Evolutionary conservation across 345 rosid genomes (phyloP), one percentile per base, ranked within the genome.

Genomic region (Turritis glabra): DNA sequence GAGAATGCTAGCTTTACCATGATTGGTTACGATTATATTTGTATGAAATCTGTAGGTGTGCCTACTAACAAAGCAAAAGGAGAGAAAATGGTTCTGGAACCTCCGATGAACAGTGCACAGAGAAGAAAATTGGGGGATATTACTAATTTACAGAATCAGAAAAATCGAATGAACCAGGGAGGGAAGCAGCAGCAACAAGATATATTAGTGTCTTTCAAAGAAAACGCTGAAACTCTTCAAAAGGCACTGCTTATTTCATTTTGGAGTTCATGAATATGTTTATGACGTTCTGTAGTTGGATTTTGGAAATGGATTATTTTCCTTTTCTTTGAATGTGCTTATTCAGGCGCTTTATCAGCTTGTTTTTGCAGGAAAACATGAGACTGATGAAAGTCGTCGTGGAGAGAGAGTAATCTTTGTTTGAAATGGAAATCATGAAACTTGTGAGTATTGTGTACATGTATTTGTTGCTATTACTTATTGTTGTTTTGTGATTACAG

Each of bases 121-220:
- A 84, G 90, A 83, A 85, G 77, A 72, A 70, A 23, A 58, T 78
- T 86, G 33, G 84, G 78, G 12, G 91, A 88, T 77, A 86, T 88
- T 48, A 85, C 82, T 76, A 90, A 85, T 77, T 55, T 88, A 65
- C 86, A 76, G 61, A 79, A 47, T 58, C 81, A 33, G 38, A 46
- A 65, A 22, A 72, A 72, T 37, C 38, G 51, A 25, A 10, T 55
- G 54, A 82, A 60, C 61, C 81, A 81, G 69, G 81, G 54, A 64
- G 65, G 58, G n/a, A 84, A 75, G 47, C 74, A 53, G 13, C 74
- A 54, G 11, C 79, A 58, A 48, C 71, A 74, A 30, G 27, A 76
- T 46, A 5, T 76, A 58, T 52, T 81, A n/a, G 22, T 77, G 58
- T 50, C 61, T 23, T 51, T 84, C 15, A 60, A 80, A 30, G 84